Evolutionary conservation across 1,284 basidiomycete species (phyloP), one percentile per base, ranked within the genome.

Genomic region (Cutaneotrichosporon cyanovorans): DNA sequence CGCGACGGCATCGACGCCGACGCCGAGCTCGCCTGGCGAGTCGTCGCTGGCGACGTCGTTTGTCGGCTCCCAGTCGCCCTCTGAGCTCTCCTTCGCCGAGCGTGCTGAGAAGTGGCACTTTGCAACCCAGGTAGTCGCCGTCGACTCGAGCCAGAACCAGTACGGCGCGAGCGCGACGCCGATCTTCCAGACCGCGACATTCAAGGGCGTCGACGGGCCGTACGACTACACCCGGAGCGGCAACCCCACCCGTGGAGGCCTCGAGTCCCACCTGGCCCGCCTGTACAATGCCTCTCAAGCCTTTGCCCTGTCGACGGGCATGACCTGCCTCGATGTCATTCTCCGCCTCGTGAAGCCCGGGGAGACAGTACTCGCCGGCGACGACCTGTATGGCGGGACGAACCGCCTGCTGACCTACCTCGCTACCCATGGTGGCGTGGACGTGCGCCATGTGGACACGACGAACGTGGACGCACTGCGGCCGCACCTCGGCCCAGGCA

Each of bases 151-250:
- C 25, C 91, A 93, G 71, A 95, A 99, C 73, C 93, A 96, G 74
- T 87, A 93, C 69, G 91, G 90, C 34, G 84, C 89, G 48, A 90
- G 86, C 55, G 87, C 84, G 10, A 86, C 95, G 0, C 95, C 95
- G 18, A 97, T 99, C 71, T 98, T 98, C 74, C 92, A 97, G 75
- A 86, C 88, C 1, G 84, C 95, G 18, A 98, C 95, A 1, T 99
- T 99, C 81, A 98, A 98, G 74, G 95, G 95, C 41, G 76, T 95
- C 43, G 80, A 80, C 20, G 87, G 87, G 42, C 55, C 58, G 23
- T 96, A 90, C 68, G 95, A 98, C 73, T 99, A 98, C 73, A 80
- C 87, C 15, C 79, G 95, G 51, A 90, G 86, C 59, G 95, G 95
- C 23, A 99, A 99, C 72, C 95, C 95, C 1, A 98, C 95, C 4